A percentile compares a stretch with the other conserved stretches of the same genome.
Evolutionary conservation across 169 alveolate species (phyloP).

Genomic region (Plasmodium billcollinsi): DNA sequence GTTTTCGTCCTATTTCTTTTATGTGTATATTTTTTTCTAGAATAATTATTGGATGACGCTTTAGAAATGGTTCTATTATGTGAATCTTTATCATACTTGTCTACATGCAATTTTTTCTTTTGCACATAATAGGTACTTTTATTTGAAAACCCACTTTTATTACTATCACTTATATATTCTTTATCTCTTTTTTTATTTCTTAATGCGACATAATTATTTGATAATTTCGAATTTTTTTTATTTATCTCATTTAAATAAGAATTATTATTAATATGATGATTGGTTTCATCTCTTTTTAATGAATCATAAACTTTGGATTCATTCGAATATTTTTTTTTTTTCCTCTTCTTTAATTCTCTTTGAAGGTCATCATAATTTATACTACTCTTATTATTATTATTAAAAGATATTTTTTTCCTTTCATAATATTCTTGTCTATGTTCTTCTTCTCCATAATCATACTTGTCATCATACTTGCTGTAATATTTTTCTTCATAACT

Average conservation of each 20-base stretch:
- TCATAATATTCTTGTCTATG: too few species aligned
- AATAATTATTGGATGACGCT: constrained; percentile 5
- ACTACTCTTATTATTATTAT: not conserved
- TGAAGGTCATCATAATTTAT: not conserved
- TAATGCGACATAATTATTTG: constrained; percentile 1
- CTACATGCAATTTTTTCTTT: constrained; percentile 22
- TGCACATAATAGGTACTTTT: constrained; percentile 1
- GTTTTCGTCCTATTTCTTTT: constrained; percentile 39
- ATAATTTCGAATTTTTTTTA: not conserved
- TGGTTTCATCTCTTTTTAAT: constrained; percentile 14
- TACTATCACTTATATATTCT: not conserved
- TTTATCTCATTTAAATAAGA: not conserved
- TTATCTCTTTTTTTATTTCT: constrained; percentile 32
- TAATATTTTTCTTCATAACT: too few species aligned
- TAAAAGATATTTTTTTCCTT: not conserved
- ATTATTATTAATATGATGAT: not conserved
- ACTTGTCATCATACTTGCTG: too few species aligned
- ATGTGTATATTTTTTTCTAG: constrained; percentile 18
- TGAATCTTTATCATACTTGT: constrained; percentile 22
- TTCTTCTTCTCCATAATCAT: too few species aligned
- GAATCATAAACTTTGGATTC: constrained; percentile 3
- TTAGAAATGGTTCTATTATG: constrained; percentile 6
- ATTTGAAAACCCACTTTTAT: not conserved
- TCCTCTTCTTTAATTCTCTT: not conserved
- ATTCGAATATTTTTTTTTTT: not conserved